Evolutionary conservation across 1,284 basidiomycete species (phyloP), one percentile per base, ranked within the genome.

Genomic region (Fomitopsis palustris): DNA sequence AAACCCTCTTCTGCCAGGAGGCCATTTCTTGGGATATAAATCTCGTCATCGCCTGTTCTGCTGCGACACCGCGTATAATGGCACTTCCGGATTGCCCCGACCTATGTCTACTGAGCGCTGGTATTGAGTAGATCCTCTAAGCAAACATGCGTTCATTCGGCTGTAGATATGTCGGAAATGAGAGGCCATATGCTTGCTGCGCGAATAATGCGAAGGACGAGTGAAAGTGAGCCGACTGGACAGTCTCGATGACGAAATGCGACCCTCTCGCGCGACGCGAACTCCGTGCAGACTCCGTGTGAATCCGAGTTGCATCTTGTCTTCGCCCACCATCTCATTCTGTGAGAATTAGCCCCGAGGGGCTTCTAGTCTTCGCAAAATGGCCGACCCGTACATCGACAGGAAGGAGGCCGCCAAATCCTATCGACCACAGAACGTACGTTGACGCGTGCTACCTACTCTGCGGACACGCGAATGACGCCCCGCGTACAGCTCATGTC

Each of bases 401-500:
- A 65, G 62, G 55, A 76, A 74, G 57, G 63, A 62, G n/a, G 77
- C 69, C 16, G 64, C 66, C 51, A 59, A 70, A 25, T 79, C 77
- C 4, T 78, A 79, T 58, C 69, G 77, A 0, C 77, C 77, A 29
- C 70, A 72, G 64, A 73, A 69, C 67, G 77, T 77, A 64, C 60
- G 77, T 66, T n/a, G 23, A 27, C 42, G 6, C 19, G 12, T 17
- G 21, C 45, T 23, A 23, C 55, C 17, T 17, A 19, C 56, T 53
- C 3, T 29, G 23, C 31, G 33, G 12, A 38, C 31, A 33, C 43
- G n/a, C 16, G 29, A 27, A 16, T 38, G 27, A 31, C 35, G 53
- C 23, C 21, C 29, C 35, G 23, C 45, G 53, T 58, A 9, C 67
- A 94, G 93, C 75, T 82, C 62, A 92, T 94, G 84, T 96, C 95